phyloP scores from a whole-genome alignment of 768 basidiomycete species.

The Suillus subaureus region DNA sequence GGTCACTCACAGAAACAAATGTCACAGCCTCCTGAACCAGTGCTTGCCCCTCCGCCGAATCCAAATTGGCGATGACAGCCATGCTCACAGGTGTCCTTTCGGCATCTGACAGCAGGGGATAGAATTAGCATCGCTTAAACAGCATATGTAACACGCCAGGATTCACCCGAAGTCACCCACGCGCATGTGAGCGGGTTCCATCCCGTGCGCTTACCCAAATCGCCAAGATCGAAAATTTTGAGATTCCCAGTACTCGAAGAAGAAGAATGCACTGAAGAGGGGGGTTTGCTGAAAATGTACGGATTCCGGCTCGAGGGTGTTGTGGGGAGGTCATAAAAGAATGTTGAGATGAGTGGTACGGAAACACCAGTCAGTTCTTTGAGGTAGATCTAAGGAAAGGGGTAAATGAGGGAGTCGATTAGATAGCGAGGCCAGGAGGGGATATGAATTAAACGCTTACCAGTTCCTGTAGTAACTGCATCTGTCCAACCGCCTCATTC shows the following conservation, averaged over 20 bases:
- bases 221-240: conserved; percentile 35
- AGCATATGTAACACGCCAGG: conserved; percentile 11
- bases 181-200: conserved; percentile 25
- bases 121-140: conserved; percentile 7
- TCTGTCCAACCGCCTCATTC: conserved; percentile 54
- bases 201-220: conserved; percentile 3
- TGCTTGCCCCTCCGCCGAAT: conserved; percentile 57
- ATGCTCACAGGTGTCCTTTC: conserved; percentile 42
- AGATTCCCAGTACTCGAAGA: conserved; percentile 49
- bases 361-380: conserved; percentile 58
- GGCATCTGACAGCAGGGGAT: conserved; percentile 12
- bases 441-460: conserved; percentile 38
- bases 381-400: conserved; percentile 51
- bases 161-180: conserved; percentile 69
- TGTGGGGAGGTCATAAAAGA: conserved; percentile 89
- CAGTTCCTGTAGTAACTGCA: conserved; percentile 74
- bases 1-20: conserved; percentile 40
- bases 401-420: neutral
- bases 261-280: conserved; percentile 52
- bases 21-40: conserved; percentile 65
- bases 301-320: conserved; percentile 72
- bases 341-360: conserved; percentile 56
- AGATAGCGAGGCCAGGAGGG: neutral
- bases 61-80: conserved; percentile 79
- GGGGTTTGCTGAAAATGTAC: conserved; percentile 61